Conservation (phyloP, 352 stramenopile genomes). For the Phytophthora parvispora region DNA sequence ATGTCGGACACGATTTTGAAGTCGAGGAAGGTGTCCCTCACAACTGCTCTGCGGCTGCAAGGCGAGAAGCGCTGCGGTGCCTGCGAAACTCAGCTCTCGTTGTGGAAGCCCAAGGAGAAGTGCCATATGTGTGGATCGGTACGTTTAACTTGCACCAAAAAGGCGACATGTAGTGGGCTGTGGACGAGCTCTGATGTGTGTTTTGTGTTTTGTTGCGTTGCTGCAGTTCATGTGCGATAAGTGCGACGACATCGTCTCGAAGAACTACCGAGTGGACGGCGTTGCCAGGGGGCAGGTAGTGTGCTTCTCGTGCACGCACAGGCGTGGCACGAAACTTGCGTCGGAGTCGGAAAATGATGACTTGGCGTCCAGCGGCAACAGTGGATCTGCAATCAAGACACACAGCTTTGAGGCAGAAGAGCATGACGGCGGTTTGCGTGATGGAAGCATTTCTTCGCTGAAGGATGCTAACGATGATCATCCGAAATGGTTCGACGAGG, state of each 20-base stretch:
- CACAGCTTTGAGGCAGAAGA: slow-evolving; percentile 11
- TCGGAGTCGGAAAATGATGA: slow-evolving; percentile 6
- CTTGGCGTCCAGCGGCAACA: slow-evolving; percentile 7
- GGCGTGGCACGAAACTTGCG: slow-evolving; percentile 41
- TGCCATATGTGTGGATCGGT: slow-evolving; percentile 74
- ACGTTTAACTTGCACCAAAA: slow-evolving; percentile 30
- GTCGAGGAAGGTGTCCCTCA: slow-evolving; percentile 39
- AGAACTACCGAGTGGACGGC: slow-evolving; percentile 67
- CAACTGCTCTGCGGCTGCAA: slow-evolving; percentile 62
- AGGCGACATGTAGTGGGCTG: background rate
- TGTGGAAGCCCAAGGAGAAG: slow-evolving; percentile 65
- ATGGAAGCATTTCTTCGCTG: slow-evolving; percentile 26
- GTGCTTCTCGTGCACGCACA: slow-evolving; percentile 72
- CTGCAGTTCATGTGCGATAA: slow-evolving; percentile 79
- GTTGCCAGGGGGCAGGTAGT: slow-evolving; percentile 42
- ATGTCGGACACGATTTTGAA: slow-evolving; percentile 51
- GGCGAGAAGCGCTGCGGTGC: slow-evolving; percentile 67
- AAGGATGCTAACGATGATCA: slow-evolving; percentile 13
- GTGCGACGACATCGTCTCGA: slow-evolving; percentile 63
- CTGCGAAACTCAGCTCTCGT: slow-evolving; percentile 68
- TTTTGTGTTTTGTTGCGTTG: background rate
- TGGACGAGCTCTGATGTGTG: slow-evolving; percentile 7
- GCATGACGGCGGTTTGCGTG: slow-evolving; percentile 15
- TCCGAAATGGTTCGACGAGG: slow-evolving; percentile 29
- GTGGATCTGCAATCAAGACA: slow-evolving; percentile 9